A percentile compares a stretch with the other conserved stretches of the same genome.
Evolutionary conservation across 805 yeast species (phyloP).

Genomic region (Candida koratica): DNA sequence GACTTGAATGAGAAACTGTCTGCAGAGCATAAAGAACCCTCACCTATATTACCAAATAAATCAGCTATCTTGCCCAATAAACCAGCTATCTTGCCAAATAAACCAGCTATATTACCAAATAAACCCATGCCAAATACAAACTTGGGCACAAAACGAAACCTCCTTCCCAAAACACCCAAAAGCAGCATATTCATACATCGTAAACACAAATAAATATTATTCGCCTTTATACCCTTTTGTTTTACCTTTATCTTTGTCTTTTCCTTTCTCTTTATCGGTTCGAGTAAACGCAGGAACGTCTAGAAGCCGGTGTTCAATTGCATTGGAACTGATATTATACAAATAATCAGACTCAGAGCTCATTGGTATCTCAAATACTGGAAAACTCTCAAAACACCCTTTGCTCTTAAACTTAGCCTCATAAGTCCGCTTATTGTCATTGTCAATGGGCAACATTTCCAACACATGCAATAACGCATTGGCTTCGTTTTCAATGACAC

Average conservation of each 20-base stretch:
- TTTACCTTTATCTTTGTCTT: neutral
- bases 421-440: slow-evolving; percentile 1
- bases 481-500: slow-evolving; percentile 21
- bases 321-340: slow-evolving; percentile 13
- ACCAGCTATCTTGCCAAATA: neutral
- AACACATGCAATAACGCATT: slow-evolving; percentile 18
- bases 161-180: slow-evolving; percentile 8
- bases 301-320: slow-evolving; percentile 14
- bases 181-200: slow-evolving; percentile 10
- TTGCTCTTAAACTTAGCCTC: slow-evolving; percentile 2
- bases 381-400: slow-evolving; percentile 4
- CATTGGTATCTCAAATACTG: neutral
- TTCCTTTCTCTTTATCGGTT: slow-evolving; percentile 2
- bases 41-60: neutral
- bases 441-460: slow-evolving; percentile 7
- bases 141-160: too few relatives aligned
- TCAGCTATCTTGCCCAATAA: neutral
- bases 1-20: too few relatives aligned
- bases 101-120: slow-evolving; percentile 4
- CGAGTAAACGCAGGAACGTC: neutral
- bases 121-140: too few relatives aligned
- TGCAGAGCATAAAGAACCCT: too few relatives aligned
- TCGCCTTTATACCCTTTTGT: neutral
- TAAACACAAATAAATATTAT: slow-evolving; percentile 8
- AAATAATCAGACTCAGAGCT: slow-evolving; percentile 11